These are phyloP conservation scores for Colletotrichum lentis DNA, from an alignment of 2,329 filamentous ascomycete genomes.

Conservation along the genomic window DNA sequence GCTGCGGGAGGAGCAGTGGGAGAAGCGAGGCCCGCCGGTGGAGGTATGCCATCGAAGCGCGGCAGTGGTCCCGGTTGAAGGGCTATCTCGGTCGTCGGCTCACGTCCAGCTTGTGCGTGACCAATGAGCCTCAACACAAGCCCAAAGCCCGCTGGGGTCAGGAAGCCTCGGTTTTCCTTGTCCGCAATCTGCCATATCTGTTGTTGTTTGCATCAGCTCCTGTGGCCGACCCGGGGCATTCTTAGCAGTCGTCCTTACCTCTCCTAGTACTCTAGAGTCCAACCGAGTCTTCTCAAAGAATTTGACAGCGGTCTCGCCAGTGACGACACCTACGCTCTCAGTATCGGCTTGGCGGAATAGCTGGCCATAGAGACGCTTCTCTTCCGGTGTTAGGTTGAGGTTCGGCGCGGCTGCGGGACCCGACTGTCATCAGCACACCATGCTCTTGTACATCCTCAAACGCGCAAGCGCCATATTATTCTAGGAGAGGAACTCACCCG, in stretches of 20 bases:
- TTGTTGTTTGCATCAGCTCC: constrained; percentile 23
- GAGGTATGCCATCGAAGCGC: constrained; percentile 80
- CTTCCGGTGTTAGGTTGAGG: constrained; percentile 86
- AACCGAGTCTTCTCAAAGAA: constrained; percentile 98
- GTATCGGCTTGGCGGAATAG: constrained; percentile 93
- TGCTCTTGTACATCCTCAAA: neutral
- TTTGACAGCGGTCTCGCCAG: constrained; percentile 93
- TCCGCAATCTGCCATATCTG: constrained; percentile 99
- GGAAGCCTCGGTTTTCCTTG: constrained; percentile 91
- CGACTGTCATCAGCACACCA: constrained; percentile 32
- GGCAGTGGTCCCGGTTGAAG: constrained; percentile 88
- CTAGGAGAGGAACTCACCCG: constrained; percentile 21
- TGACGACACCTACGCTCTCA: constrained; percentile 90
- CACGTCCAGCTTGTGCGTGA: constrained; percentile 88
- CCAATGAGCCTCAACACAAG: constrained; percentile 93
- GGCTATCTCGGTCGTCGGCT: constrained; percentile 82
- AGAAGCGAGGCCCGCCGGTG: constrained; percentile 42
- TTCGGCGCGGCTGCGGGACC: constrained; percentile 63
- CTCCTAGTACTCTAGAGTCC: constrained; percentile 83
- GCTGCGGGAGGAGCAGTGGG: constrained; percentile 60
- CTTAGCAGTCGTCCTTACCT: constrained; percentile 64
- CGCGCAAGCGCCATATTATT: constrained; percentile 4
- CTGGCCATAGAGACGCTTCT: constrained; percentile 92
- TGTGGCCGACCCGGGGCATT: neutral
- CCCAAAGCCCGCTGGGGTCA: constrained; percentile 92